phyloP scores from a whole-genome alignment of 2,329 filamentous ascomycete genomes.

The Penicillium expansum region DNA sequence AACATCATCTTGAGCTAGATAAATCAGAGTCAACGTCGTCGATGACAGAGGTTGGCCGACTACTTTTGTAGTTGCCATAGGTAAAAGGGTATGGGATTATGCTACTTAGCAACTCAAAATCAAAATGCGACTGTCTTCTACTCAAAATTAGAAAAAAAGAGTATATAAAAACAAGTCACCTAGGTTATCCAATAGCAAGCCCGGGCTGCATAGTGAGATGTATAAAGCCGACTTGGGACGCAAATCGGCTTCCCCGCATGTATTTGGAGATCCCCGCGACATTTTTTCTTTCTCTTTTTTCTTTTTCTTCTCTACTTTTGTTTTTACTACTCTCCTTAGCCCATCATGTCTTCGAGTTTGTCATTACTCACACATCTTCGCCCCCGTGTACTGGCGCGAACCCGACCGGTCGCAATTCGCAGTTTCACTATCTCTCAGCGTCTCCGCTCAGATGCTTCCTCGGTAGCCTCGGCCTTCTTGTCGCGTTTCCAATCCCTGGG shows the following conservation, averaged over 20 bases:
- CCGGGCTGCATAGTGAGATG: too few relatives aligned
- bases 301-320: too few relatives aligned
- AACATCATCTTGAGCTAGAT: too few relatives aligned
- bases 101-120: neutral
- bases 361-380: neutral
- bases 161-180: neutral
- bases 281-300: neutral
- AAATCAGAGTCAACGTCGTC: too few relatives aligned
- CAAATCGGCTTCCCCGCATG: conserved; percentile 9
- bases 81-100: neutral
- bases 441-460: conserved; percentile 23
- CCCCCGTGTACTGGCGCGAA: neutral
- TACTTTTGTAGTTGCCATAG: neutral
- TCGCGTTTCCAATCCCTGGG: conserved; percentile 43
- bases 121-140: neutral
- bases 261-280: conserved; percentile 4
- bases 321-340: neutral
- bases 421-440: conserved; percentile 7
- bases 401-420: conserved; percentile 1
- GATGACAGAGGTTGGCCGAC: neutral
- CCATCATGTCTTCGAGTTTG: neutral
- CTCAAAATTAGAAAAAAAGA: neutral
- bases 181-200: too few relatives aligned
- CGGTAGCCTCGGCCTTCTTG: conserved; percentile 43
- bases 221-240: conserved; percentile 9